These are phyloP conservation scores for Larix sibirica DNA, from an alignment of 83 land plant species.

Conservation along the genomic window DNA sequence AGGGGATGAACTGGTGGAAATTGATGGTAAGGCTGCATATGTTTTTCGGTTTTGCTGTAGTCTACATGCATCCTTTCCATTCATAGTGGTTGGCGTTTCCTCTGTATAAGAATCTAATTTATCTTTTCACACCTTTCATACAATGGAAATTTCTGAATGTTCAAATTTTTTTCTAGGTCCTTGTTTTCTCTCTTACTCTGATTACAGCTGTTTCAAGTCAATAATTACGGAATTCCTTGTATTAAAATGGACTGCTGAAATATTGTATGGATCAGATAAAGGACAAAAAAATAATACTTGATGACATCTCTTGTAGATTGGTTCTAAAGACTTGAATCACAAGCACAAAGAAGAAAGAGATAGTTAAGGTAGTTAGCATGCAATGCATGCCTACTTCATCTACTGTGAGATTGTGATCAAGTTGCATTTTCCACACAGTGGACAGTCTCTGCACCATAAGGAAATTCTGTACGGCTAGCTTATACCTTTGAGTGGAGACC, in stretches of 20 bases:
- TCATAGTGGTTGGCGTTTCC: not conserved
- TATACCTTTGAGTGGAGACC: too few relatives aligned
- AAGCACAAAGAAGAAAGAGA: too few relatives aligned
- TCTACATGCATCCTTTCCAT: not conserved
- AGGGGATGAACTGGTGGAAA: constrained; percentile 92
- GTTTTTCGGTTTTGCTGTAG: constrained; percentile 6
- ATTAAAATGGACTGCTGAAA: not conserved
- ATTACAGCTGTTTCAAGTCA: not conserved
- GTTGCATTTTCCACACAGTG: too few relatives aligned
- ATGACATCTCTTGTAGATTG: too few relatives aligned
- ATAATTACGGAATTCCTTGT: not conserved
- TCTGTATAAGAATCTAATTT: not conserved
- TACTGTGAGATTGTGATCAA: too few relatives aligned
- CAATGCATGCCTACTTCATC: too few relatives aligned
- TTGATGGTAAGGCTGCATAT: constrained; percentile 62
- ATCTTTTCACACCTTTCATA: not conserved
- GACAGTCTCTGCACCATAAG: too few relatives aligned
- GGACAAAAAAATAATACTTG: not conserved
- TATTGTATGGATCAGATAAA: not conserved
- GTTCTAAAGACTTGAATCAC: too few relatives aligned
- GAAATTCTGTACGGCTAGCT: too few relatives aligned
- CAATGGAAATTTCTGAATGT: constrained; percentile 1
- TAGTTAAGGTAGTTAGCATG: too few relatives aligned
- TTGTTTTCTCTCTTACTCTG: not conserved
- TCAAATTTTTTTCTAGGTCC: not conserved